These are phyloP conservation scores for Grammothele lineata DNA, from an alignment of 768 basidiomycete genomes.

Conservation along the genomic window DNA sequence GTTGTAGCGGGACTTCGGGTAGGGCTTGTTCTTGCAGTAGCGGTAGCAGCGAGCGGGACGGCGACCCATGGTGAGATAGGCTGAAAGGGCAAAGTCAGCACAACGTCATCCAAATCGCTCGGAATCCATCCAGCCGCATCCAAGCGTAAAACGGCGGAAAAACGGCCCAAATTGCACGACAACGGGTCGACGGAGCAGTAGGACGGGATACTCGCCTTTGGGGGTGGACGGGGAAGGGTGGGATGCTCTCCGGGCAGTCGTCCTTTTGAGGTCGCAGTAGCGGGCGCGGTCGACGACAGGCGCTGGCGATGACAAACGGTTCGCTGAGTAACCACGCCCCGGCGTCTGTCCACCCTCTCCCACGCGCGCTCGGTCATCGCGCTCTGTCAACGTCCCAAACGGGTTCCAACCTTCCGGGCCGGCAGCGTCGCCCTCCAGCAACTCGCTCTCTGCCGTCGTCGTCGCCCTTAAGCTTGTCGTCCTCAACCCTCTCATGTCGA, in stretches of 20 bases:
- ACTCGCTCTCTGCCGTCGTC: too few species aligned
- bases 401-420: too few species aligned
- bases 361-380: too few species aligned
- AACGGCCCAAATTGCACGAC: slow-evolving; percentile 6
- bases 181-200: slow-evolving; percentile 11
- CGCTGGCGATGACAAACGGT: slow-evolving; percentile 17
- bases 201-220: slow-evolving; percentile 15
- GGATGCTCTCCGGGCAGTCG: slow-evolving; percentile 3
- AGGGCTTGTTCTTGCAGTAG: slow-evolving; percentile 99
- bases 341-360: slow-evolving; percentile 2
- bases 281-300: too few species aligned
- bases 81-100: slow-evolving; percentile 1
- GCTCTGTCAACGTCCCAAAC: too few species aligned
- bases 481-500: too few species aligned
- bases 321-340: slow-evolving; percentile 16
- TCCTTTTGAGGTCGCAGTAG: slow-evolving; percentile 18
- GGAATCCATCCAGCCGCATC: slow-evolving; percentile 20
- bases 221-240: slow-evolving; percentile 13
- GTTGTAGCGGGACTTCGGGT: slow-evolving; percentile 93
- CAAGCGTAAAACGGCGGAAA: slow-evolving; percentile 5
- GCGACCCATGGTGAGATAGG: slow-evolving; percentile 73
- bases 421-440: too few species aligned
- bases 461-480: too few species aligned
- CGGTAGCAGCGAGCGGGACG: slow-evolving; percentile 98
- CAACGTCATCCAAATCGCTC: slow-evolving; percentile 19